Evolutionary conservation across 495 filamentous ascomycete species (phyloP), one percentile per base, ranked within the genome.

Genomic region (Penicillium subrubescens): DNA sequence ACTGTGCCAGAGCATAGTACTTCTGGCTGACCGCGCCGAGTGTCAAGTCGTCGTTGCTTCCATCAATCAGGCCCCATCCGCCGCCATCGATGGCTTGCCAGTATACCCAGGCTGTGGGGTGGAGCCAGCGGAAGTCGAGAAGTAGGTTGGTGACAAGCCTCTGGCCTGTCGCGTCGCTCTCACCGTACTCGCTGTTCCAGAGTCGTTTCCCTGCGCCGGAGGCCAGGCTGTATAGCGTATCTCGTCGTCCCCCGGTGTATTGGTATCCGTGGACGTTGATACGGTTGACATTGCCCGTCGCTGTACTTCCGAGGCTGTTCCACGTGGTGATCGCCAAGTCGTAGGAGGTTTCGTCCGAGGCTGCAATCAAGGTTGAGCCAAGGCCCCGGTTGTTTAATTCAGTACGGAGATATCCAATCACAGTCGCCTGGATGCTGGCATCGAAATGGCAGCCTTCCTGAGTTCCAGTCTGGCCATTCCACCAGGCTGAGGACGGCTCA

Each of bases 151-250:
- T 41, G 1, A 59, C 59, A 8, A 62, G 43, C 1, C 34, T 54
- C 4, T 51, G 27, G n/a, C 64, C 64, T 0, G 59, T 62, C 0
- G 21, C 53, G 39, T 66, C 64, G 23, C 59, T 66, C 41, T 66
- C 64, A 1, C 64, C 64, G 21, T 62, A 66, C 27, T 66, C 64
- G 25, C 64, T 66, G 29, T 66, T 59, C 64, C 64, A 66, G 14
- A 66, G 59, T 12, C 54, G 31, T 33, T 66, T 59, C 5, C 64
- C 59, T 3, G 59, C 54, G 19, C 44, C 25, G n/a, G 59, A 57
- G 14, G 64, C 64, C 11, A 61, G 44, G 14, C 48, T 56, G n/a
- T 57, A 59, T 14, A 66, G 58, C 0, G 55, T 34, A 23, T 61
- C 59, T 19, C 64, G 64, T 10, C 58, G 58, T 11, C 64, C 64